Base-by-base conservation (phyloP, 2,329 filamentous ascomycete genomes). In the Myrmaecium sp. region DNA sequence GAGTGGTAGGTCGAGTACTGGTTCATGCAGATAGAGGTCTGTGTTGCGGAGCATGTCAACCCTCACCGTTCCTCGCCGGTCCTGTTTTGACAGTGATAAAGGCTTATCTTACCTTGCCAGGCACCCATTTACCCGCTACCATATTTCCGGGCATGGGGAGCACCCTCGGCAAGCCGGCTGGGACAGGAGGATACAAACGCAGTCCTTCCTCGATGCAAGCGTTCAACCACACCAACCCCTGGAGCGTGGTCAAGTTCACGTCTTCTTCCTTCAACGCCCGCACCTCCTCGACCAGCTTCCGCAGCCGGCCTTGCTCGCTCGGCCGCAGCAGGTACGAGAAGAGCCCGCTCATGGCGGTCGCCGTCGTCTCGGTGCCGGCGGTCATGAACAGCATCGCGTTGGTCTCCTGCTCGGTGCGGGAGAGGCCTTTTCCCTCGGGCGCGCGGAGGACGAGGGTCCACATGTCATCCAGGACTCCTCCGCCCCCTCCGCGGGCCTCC, bases 341-440 rank as follows among this genome's bases (percentile, higher is more conserved):
- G 6, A 50, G 25, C 4, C 53, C 57, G 5, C 43, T 46, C 1
- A 60, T 37, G 5, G 52, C 26, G 0, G 49, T 57, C 0, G 57
- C 57, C 1, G 55, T 54, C 0, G 58, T 60, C 29, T 62, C 57
- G 12, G 50, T 53, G 2, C 57, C 58, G 2, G 55, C 58, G 5
- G 54, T 27, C 35, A 60, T 56, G 18, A 60, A 43, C 0, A 54
- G 15, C 3, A 35, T 32, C 0, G 46, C 38, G 26, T 54, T 56
- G 0, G 44, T 31, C 12, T 55, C 42, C 40, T 61, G 54, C 24
- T 62, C 52, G 1, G 23, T 30, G 14, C 36, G 27, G 4, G 33
- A 32, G 14, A 51, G 23, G 0, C 39, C 42, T 16, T 39, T 38
- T 3, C 41, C 44, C 7, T 39, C 45, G 18, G 48, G 44, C 28